Conservation (phyloP, 1,284 basidiomycete species). For the Fistulinella cinereoalba region DNA sequence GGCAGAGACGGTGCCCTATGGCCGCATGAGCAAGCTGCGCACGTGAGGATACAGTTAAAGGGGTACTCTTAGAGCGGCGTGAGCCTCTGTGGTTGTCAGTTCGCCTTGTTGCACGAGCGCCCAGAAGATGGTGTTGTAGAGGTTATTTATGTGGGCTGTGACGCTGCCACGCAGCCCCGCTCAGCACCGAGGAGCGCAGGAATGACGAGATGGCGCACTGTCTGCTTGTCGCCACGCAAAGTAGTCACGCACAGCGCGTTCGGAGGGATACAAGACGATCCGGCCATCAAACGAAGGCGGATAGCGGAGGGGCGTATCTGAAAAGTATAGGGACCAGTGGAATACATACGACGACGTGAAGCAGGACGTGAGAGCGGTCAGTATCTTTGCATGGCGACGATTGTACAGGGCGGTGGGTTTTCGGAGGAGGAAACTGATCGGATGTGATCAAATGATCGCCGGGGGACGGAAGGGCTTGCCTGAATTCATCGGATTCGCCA, state of each 20-base stretch:
- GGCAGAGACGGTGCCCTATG: conserved; percentile 81
- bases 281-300: conserved; percentile 93
- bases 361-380: conserved; percentile 83
- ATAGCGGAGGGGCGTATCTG: conserved; percentile 65
- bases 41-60: background rate
- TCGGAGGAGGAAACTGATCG: conserved; percentile 78
- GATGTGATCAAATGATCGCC: background rate
- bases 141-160: conserved; percentile 94
- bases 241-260: conserved; percentile 81
- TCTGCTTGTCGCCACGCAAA: conserved; percentile 96
- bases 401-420: conserved; percentile 78
- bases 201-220: conserved; percentile 53
- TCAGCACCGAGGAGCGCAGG: conserved; percentile 10
- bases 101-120: conserved; percentile 82
- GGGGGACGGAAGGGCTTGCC: conserved; percentile 44
- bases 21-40: conserved; percentile 2
- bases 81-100: conserved; percentile 76
- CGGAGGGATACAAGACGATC: conserved; percentile 80
- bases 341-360: conserved; percentile 94
- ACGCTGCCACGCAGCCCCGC: conserved; percentile 18
- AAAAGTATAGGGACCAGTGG: conserved; percentile 81
- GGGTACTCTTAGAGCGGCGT: conserved; percentile 63
- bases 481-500: conserved; percentile 97
- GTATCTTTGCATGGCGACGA: conserved; percentile 85
- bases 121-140: conserved; percentile 98